phyloP scores from a whole-genome alignment of 169 alveolate genomes.

The Plasmodium adleri region DNA sequence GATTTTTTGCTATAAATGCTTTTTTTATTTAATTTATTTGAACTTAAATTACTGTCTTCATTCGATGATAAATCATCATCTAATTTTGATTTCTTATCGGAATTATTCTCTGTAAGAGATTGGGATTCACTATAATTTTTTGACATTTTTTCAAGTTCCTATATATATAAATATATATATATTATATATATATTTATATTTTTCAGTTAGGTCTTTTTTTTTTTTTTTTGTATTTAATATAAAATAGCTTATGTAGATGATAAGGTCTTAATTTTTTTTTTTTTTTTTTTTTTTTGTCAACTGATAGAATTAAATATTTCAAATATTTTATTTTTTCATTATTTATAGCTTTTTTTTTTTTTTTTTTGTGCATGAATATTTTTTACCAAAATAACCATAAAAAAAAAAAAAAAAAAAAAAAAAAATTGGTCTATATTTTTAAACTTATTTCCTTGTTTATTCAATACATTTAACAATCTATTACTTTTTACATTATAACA shows the following conservation, averaged over 20 bases:
- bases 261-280: too few species aligned
- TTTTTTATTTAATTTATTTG: constrained; percentile 31
- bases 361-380: constrained; percentile 6
- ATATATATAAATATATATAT: constrained; percentile 10
- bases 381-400: neutral
- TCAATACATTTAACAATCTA: constrained; percentile 26
- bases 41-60: constrained; percentile 31
- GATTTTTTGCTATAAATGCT: constrained; percentile 38
- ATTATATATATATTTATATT: constrained; percentile 13
- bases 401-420: constrained; percentile 24
- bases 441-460: constrained; percentile 29
- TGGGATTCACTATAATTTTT: constrained; percentile 46
- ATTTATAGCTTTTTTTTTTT: constrained; percentile 13
- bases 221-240: constrained; percentile 12
- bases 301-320: constrained; percentile 16
- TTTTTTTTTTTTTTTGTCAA: constrained; percentile 14
- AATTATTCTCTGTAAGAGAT: constrained; percentile 24
- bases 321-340: constrained; percentile 14
- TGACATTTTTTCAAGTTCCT: constrained; percentile 49
- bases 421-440: constrained; percentile 16
- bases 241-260: too few species aligned
- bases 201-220: constrained; percentile 13
- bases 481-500: neutral
- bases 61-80: constrained; percentile 48
- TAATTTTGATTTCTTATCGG: constrained; percentile 46